Conservation (phyloP, 2,329 filamentous ascomycete species). For the Alternaria burnsii region DNA sequence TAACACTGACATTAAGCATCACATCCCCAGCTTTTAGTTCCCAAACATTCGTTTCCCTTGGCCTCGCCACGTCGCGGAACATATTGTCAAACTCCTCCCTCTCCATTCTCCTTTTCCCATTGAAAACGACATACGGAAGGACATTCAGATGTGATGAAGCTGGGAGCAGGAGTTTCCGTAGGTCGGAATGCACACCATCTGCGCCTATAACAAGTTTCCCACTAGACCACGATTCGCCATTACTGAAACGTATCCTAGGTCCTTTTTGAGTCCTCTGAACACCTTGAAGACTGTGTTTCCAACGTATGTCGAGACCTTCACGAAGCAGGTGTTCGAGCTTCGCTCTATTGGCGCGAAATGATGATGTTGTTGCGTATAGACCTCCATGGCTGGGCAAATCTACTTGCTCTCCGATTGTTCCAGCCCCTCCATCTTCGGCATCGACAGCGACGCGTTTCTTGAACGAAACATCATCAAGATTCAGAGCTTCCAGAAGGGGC, state of each 20-base stretch:
- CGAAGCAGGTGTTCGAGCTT: conserved; percentile 48
- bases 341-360: conserved; percentile 49
- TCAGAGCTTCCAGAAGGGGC: conserved; percentile 43
- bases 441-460: conserved; percentile 45
- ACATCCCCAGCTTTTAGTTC: conserved; percentile 30
- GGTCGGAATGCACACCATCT: conserved; percentile 51
- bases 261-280: conserved; percentile 14
- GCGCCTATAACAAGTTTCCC: conserved; percentile 42
- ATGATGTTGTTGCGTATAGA: conserved; percentile 1
- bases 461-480: conserved; percentile 45
- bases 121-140: conserved; percentile 51
- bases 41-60: conserved; percentile 22
- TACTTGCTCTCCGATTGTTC: conserved; percentile 22
- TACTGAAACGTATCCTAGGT: conserved; percentile 14
- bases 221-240: conserved; percentile 15
- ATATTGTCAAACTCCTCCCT: conserved; percentile 33
- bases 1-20: conserved; percentile 47
- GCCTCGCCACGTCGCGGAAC: conserved; percentile 19
- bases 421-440: conserved; percentile 32
- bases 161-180: conserved; percentile 39
- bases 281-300: conserved; percentile 31
- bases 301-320: conserved; percentile 49
- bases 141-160: conserved; percentile 34
- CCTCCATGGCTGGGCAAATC: conserved; percentile 10
- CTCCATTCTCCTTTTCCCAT: conserved; percentile 26